Base-by-base conservation (phyloP, 1,284 basidiomycete genomes). In the Golubevia pallescens region DNA sequence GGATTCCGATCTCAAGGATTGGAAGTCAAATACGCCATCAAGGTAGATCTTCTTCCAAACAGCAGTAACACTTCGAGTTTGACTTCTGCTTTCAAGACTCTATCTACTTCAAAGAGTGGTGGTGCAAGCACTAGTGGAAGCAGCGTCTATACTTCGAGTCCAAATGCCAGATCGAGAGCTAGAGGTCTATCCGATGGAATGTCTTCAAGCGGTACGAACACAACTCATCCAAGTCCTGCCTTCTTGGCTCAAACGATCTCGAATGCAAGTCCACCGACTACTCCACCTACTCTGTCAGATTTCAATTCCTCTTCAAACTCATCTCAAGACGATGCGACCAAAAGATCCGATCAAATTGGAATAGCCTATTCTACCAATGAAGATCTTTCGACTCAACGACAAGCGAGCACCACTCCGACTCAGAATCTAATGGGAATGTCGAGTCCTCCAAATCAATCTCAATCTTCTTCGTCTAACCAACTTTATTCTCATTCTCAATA, bases 21-120 rank as follows among this genome's bases (percentile, higher is more conserved):
- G 28, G 78, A 80, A 65, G 72, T 80, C 65, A 78, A 78, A 32
- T 80, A 80, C 55, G 77, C 77, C 38, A 63, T 80, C 71, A 80
- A 80, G 66, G 67, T 80, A 38, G 78, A 80, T 60, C 66, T 80
- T 51, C 53, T 80, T 24, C 76, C 78, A 1, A 13, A 48, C 42
- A 48, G 42, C 42, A 13, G 10, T 10, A 48, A 16, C 42, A 28
- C 28, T 28, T 48, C 42, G 8, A 16, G 10, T 48, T 48, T 48
- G 16, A 48, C 42, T 48, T 48, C 42, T 16, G 16, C 42, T 48
- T 48, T 48, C 42, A 48, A 16, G 16, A 48, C 13, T 16, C 16
- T 48, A 48, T 10, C 13, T 10, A 16, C 16, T 48, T 48, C 42
- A 48, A 48, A 48, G 42, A 48, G 42, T 48, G 16, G 16, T 16